phyloP scores from a whole-genome alignment of 352 stramenopile genomes.

The Phytophthora pinifolia region DNA sequence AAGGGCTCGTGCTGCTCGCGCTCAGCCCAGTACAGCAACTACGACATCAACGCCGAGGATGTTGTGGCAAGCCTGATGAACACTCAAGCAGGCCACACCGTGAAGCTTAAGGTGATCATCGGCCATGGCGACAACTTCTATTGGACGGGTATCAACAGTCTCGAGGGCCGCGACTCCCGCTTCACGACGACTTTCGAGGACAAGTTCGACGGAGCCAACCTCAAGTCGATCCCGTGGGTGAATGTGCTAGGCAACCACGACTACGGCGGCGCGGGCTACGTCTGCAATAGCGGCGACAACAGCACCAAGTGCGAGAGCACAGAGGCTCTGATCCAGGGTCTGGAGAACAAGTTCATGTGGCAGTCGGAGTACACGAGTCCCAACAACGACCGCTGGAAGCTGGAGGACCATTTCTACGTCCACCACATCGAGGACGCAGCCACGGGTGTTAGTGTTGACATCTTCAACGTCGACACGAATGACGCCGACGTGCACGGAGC shows the following conservation, averaged over 20 bases:
- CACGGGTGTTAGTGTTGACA: conserved; percentile 18
- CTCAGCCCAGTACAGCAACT: conserved; percentile 17
- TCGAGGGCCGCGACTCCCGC: conserved; percentile 10
- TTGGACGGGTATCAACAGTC: conserved; percentile 27
- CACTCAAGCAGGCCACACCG: conserved; percentile 7
- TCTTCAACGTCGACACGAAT: conserved; percentile 25
- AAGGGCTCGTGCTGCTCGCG: conserved; percentile 24
- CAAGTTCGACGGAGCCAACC: conserved; percentile 17
- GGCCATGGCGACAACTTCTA: conserved; percentile 31
- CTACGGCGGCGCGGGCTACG: conserved; percentile 21
- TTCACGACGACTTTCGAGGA: conserved; percentile 23
- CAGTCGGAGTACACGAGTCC: conserved; percentile 16
- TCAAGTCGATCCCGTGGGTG: conserved; percentile 14
- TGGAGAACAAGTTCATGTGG: conserved; percentile 27
- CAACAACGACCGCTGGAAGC: conserved; percentile 17
- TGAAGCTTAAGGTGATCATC: conserved; percentile 20
- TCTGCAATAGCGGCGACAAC: conserved; percentile 15
- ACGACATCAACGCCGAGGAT: conserved; percentile 22
- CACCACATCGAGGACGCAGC: conserved; percentile 11
- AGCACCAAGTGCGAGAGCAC: conserved; percentile 12
- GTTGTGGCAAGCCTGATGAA: conserved; percentile 27
- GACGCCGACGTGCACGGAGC: conserved; percentile 16
- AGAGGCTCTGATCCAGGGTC: conserved; percentile 8
- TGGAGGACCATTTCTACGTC: conserved; percentile 23
- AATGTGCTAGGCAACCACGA: conserved; percentile 28